Evolutionary conservation across 768 basidiomycete genomes (phyloP).

Genomic region (Tricholoma matsutake): DNA sequence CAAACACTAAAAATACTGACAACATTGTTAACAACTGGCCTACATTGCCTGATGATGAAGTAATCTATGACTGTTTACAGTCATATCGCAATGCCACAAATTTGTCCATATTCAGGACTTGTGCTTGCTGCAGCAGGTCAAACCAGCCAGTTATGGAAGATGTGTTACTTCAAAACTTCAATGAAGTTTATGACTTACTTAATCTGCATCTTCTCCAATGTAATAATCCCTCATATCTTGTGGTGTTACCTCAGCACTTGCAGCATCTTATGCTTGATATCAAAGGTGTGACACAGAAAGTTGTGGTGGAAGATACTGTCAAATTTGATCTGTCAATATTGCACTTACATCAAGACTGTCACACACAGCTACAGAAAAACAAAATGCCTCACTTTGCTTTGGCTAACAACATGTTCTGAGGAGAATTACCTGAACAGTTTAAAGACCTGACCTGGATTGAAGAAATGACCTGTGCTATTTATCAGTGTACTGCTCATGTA

Average conservation of each 20-base stretch:
- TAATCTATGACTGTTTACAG: background rate
- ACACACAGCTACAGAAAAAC: background rate
- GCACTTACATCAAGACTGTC: background rate
- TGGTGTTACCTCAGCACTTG: background rate
- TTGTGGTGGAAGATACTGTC: background rate
- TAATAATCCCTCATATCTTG: background rate
- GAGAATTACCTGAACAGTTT: conserved; percentile 18
- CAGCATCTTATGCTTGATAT: background rate
- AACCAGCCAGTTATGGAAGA: background rate
- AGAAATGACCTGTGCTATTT: conserved; percentile 25
- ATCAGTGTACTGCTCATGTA: conserved; percentile 25
- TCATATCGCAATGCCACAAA: background rate
- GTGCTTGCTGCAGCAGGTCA: background rate
- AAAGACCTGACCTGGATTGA: conserved; percentile 26
- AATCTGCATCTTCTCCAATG: background rate
- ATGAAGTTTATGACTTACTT: background rate
- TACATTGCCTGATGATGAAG: background rate
- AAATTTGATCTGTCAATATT: background rate
- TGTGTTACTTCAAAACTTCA: no score
- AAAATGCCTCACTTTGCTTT: conserved; percentile 19
- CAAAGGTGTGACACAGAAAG: background rate
- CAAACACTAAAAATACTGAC: background rate
- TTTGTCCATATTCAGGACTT: background rate
- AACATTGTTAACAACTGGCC: background rate
- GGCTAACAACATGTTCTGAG: conserved; percentile 20